A percentile compares a stretch with the other conserved stretches of the same genome.
Evolutionary conservation across 2,329 filamentous ascomycete genomes (phyloP).

Genomic region (Aspergillus jensenii): DNA sequence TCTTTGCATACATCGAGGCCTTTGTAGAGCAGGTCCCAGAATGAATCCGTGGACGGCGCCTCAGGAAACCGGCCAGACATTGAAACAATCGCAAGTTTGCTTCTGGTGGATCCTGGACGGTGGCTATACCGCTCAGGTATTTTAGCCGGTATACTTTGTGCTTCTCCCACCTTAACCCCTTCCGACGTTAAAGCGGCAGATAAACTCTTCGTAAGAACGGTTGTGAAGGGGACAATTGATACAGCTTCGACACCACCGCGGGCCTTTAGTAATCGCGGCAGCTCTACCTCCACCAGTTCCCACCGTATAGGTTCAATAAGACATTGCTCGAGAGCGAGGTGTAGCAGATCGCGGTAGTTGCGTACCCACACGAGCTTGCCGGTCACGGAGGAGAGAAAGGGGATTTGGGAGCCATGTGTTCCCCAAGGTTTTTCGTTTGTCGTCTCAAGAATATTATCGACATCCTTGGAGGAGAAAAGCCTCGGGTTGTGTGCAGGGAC

Average conservation of each 20-base stretch:
- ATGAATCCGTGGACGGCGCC: background rate
- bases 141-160: background rate
- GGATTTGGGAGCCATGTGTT: background rate
- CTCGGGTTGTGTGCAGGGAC: background rate
- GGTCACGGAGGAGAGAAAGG: background rate
- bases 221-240: background rate
- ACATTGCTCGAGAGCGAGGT: background rate
- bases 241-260: background rate
- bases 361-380: slow-evolving; percentile 1
- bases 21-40: slow-evolving; percentile 1
- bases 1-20: background rate
- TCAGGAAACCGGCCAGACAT: slow-evolving; percentile 6
- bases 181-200: background rate
- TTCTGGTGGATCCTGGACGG: background rate
- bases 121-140: background rate
- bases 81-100: background rate
- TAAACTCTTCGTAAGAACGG: background rate
- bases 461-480: background rate
- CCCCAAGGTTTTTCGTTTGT: background rate
- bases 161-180: background rate
- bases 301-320: slow-evolving; percentile 2
- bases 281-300: background rate
- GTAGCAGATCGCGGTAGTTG: slow-evolving; percentile 1
- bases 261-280: background rate
- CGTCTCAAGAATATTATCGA: background rate